Base-by-base conservation (phyloP, 805 yeast genomes). In the Candida vaughaniae region DNA sequence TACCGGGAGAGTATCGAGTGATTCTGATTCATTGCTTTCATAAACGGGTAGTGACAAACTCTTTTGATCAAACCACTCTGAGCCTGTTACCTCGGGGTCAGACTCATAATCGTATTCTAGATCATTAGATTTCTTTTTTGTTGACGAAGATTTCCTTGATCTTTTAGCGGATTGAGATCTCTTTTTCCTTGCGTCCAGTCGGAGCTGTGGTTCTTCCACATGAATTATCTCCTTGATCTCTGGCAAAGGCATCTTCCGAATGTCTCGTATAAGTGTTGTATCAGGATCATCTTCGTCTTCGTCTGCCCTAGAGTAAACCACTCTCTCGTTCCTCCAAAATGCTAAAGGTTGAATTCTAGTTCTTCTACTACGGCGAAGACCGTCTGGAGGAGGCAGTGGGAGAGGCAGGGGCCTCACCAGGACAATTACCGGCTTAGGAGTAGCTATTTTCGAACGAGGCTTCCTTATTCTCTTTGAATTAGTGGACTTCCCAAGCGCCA, bases 251-350 rank as follows among this genome's bases (percentile, higher is more conserved):
- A 75, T 67, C 22, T 57, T 57, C 11, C 51, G 45, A 16, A 64
- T 58, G 37, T 63, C 66, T 10, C 45, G 47, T 14, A 55, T 51
- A 23, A 66, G 47, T 2, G 68, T 63, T 14, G 69, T 62, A 36
- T 75, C 76, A 4, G 75, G 70, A 38, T 71, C 73, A 12, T 46
- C 55, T 3, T 31, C 40, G 5, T 62, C 49, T 25, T 57, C 62
- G 26, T 45, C 23, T 5, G 68, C 66, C 25, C 63, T 45, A 1
- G 63, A 49, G 51, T 84, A 88, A 3, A 85, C 75, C 20, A 84
- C 75, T 42, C 78, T 68, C 58, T 88, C 96, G 51, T 85, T 85
- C 55, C 85, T 76, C 96, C 96, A 88, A 55, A 73, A 85, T 2
- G 87, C 90, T 45, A 88, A 62, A 0, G 95, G 91, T 3, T 81